Evolutionary conservation across 441 rosid species (phyloP).

Genomic region (Gossypium laxum): DNA sequence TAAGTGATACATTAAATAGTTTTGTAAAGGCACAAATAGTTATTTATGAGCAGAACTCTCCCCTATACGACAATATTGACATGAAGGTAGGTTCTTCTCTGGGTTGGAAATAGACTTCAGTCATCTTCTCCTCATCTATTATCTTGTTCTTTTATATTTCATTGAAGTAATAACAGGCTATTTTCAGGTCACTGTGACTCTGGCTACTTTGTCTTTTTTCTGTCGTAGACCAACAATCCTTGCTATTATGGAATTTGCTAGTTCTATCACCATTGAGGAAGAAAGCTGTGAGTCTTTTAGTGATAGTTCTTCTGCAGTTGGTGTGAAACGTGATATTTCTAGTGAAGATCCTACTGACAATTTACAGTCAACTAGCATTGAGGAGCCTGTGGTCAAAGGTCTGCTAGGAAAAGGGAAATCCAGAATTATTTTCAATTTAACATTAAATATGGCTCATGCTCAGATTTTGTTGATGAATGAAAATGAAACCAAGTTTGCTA

Average conservation of each 20-base stretch:
- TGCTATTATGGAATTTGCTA: slow-evolving; percentile 85
- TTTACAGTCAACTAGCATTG: slow-evolving; percentile 22
- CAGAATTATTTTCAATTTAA: slow-evolving; percentile 65
- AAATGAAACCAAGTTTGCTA: slow-evolving; percentile 75
- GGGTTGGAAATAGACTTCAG: neutral
- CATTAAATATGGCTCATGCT: slow-evolving; percentile 82
- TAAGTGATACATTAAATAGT: slow-evolving; percentile 51
- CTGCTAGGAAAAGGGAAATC: slow-evolving; percentile 93
- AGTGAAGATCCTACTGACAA: slow-evolving; percentile 35
- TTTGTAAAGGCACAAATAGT: slow-evolving; percentile 91
- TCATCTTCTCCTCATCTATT: neutral
- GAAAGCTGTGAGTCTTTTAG: slow-evolving; percentile 47
- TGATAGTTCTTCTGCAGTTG: slow-evolving; percentile 47
- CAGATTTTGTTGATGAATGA: slow-evolving; percentile 90
- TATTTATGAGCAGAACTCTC: slow-evolving; percentile 67
- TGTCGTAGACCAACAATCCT: slow-evolving; percentile 92
- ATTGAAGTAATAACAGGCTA: neutral
- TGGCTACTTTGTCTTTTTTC: slow-evolving; percentile 84
- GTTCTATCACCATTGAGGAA: slow-evolving; percentile 61
- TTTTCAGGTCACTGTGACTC: slow-evolving; percentile 65
- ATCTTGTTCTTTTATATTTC: neutral
- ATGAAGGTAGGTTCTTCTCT: slow-evolving; percentile 47
- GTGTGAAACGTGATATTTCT: slow-evolving; percentile 30
- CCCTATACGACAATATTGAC: slow-evolving; percentile 60
- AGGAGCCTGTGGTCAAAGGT: slow-evolving; percentile 69